These are phyloP conservation scores for Dipteronia dyeriana DNA, from an alignment of 345 rosid genomes.

Conservation along the genomic window DNA sequence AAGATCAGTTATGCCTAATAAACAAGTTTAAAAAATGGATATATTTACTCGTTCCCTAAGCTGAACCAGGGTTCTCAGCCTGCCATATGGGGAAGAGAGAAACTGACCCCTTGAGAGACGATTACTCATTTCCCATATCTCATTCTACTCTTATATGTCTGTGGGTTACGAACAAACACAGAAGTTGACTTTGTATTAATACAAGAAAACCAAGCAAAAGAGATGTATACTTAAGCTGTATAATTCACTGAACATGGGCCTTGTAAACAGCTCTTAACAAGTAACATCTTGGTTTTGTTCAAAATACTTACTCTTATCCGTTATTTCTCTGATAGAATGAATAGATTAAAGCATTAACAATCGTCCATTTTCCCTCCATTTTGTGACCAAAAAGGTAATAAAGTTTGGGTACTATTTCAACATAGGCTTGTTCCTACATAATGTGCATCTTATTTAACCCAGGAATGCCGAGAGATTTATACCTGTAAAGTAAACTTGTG, in stretches of 20 bases:
- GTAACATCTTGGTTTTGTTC: not conserved
- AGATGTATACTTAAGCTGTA: no score
- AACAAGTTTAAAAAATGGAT: no score
- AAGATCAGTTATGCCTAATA: not conserved
- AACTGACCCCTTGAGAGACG: not conserved
- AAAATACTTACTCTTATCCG: not conserved
- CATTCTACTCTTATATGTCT: not conserved
- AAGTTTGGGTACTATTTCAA: not conserved
- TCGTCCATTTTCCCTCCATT: not conserved
- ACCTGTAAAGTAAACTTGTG: constrained; percentile 93
- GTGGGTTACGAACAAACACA: not conserved
- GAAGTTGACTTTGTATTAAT: not conserved
- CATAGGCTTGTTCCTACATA: not conserved
- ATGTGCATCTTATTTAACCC: not conserved
- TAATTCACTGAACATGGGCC: not conserved
- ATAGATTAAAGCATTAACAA: not conserved
- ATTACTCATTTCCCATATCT: not conserved
- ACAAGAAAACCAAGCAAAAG: no score
- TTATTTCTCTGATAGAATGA: no score
- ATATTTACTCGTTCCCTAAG: not conserved
- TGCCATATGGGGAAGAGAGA: not conserved
- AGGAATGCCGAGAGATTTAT: constrained; percentile 1
- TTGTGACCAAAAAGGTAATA: not conserved
- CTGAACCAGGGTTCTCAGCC: not conserved
- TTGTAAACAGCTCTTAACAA: not conserved